Evolutionary conservation across 2,329 filamentous ascomycete genomes (phyloP).

Genomic region (Alternaria dauci): DNA sequence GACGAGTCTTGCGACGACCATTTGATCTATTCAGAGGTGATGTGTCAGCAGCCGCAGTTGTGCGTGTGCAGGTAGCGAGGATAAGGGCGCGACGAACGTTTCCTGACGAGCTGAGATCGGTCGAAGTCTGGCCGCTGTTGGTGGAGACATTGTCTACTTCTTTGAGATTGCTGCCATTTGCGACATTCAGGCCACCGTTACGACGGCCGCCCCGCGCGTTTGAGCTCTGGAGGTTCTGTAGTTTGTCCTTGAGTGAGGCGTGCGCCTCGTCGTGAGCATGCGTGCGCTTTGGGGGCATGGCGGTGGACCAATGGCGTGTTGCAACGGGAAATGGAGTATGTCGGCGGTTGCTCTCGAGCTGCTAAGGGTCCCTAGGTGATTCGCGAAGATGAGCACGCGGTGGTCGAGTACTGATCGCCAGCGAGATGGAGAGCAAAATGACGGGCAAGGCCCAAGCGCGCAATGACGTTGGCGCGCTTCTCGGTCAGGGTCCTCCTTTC

Average conservation of each 20-base stretch:
- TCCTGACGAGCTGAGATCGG: slow-evolving; percentile 39
- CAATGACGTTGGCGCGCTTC: slow-evolving; percentile 24
- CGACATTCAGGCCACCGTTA: slow-evolving; percentile 35
- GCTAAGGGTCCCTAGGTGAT: slow-evolving; percentile 1
- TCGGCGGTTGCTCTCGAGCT: slow-evolving; percentile 5
- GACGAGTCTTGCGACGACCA: slow-evolving; percentile 74
- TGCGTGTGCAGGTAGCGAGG: slow-evolving; percentile 8
- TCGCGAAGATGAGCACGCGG: slow-evolving; percentile 12
- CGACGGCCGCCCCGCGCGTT: slow-evolving; percentile 50
- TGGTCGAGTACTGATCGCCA: slow-evolving; percentile 13
- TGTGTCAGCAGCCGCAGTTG: slow-evolving; percentile 21
- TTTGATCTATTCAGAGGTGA: slow-evolving; percentile 56
- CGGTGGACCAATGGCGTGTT: slow-evolving; percentile 5
- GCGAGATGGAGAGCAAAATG: slow-evolving; percentile 23
- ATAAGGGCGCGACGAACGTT: slow-evolving; percentile 41
- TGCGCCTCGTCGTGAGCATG: slow-evolving; percentile 51
- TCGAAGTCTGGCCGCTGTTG: slow-evolving; percentile 45
- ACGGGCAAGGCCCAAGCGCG: slow-evolving; percentile 19
- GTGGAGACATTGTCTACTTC: slow-evolving; percentile 51
- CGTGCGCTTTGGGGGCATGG: slow-evolving; percentile 51
- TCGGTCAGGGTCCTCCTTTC: slow-evolving; percentile 18
- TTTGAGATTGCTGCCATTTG: slow-evolving; percentile 49
- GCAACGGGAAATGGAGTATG: neutral
- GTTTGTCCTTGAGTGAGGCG: slow-evolving; percentile 53
- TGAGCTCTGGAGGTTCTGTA: slow-evolving; percentile 50